phyloP scores from a whole-genome alignment of 495 filamentous ascomycete genomes.

The Diplogelasinospora grovesii region DNA sequence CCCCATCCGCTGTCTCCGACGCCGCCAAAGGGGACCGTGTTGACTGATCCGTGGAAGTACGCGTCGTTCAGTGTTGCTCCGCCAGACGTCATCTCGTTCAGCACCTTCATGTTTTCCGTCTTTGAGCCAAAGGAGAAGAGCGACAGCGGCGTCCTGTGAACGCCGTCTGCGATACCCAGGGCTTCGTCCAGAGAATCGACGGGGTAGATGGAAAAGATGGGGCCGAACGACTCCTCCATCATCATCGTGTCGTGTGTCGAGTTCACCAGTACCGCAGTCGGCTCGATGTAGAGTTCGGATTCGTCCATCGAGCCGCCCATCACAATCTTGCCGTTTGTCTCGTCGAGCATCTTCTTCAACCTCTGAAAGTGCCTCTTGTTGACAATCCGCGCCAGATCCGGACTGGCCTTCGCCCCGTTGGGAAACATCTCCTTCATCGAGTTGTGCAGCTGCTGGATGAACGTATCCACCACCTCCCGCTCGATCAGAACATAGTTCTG shows the following conservation, averaged over 20 bases:
- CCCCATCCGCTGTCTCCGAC: conserved; percentile 82
- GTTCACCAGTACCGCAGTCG: conserved; percentile 73
- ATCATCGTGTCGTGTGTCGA: conserved; percentile 71
- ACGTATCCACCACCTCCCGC: conserved; percentile 58
- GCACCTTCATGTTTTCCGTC: conserved; percentile 61
- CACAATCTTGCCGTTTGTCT: conserved; percentile 73
- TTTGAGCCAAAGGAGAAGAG: conserved; percentile 80
- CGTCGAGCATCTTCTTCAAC: conserved; percentile 83
- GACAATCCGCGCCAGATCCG: conserved; percentile 73
- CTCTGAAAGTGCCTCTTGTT: conserved; percentile 71
- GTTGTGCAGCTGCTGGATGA: conserved; percentile 67
- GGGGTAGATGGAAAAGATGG: conserved; percentile 72
- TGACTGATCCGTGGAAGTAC: conserved; percentile 69
- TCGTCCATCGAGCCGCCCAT: conserved; percentile 79
- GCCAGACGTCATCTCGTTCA: conserved; percentile 62
- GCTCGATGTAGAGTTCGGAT: conserved; percentile 71
- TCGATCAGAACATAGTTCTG: conserved; percentile 89
- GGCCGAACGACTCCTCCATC: conserved; percentile 80
- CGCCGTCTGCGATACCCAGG: conserved; percentile 64
- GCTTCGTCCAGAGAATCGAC: conserved; percentile 74
- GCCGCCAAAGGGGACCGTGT: conserved; percentile 80
- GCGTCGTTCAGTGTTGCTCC: conserved; percentile 78
- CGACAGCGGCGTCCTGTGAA: conserved; percentile 73
- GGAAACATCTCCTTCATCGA: conserved; percentile 77
- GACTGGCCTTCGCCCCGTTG: conserved; percentile 64